Evolutionary conservation across 164 flowering plant species (phyloP).

Genomic region (Berberis thunbergii): DNA sequence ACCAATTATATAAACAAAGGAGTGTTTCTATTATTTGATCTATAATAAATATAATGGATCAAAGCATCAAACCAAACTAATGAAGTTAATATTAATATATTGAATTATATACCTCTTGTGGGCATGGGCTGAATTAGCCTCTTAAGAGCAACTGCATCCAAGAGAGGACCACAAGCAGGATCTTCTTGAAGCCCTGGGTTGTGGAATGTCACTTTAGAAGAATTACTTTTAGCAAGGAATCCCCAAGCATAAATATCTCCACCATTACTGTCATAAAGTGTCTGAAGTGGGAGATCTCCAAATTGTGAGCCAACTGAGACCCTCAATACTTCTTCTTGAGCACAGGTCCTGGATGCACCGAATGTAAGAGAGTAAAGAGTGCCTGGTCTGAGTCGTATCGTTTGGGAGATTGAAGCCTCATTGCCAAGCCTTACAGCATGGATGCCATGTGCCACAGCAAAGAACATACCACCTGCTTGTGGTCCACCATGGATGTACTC

Average conservation of each 20-base stretch:
- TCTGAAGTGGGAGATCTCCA: conserved; percentile 76
- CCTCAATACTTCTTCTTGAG: conserved; percentile 79
- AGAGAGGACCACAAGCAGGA: conserved; percentile 55
- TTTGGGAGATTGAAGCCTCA: conserved; percentile 80
- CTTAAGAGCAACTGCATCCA: conserved; percentile 84
- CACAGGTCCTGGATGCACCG: conserved; percentile 88
- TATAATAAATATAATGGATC: no score
- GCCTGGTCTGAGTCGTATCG: conserved; percentile 46
- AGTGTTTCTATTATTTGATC: no score
- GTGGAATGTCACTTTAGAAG: conserved; percentile 47
- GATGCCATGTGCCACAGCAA: conserved; percentile 64
- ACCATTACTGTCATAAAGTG: conserved; percentile 69
- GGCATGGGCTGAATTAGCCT: conserved; percentile 50
- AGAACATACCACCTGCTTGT: conserved; percentile 86
- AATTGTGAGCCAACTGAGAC: conserved; percentile 49
- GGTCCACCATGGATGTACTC: conserved; percentile 90
- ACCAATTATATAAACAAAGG: no score
- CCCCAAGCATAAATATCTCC: conserved; percentile 82
- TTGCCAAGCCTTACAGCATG: conserved; percentile 93
- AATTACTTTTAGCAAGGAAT: conserved; percentile 36
- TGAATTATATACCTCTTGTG: conserved; percentile 40
- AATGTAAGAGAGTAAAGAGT: conserved; percentile 73
- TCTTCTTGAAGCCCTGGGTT: conserved; percentile 52
- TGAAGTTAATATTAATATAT: no score
- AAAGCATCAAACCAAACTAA: no score